phyloP scores from a whole-genome alignment of 2,329 filamentous ascomycete genomes.

The Calonectria leucothoes region DNA sequence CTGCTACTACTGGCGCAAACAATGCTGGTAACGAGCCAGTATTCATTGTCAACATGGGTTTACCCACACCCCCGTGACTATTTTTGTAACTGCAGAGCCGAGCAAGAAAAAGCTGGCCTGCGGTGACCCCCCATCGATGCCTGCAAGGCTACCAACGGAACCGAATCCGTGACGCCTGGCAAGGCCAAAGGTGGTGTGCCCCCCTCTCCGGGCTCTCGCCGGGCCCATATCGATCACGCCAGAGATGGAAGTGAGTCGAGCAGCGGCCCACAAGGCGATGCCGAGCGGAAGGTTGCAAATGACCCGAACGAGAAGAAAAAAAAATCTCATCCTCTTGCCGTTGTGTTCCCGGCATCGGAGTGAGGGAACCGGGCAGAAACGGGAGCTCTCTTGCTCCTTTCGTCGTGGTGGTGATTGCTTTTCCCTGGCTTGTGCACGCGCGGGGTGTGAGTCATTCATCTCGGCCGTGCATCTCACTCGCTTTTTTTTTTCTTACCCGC shows the following conservation, averaged over 20 bases:
- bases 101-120: neutral
- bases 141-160: slow-evolving; percentile 2
- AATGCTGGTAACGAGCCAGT: neutral
- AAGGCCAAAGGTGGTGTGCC: neutral
- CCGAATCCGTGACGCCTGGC: neutral
- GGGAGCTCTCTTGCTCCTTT: slow-evolving; percentile 1
- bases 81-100: slow-evolving; percentile 3
- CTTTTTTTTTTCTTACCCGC: slow-evolving; percentile 4
- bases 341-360: neutral
- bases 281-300: neutral
- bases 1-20: neutral
- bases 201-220: neutral
- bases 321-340: neutral
- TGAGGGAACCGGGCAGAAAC: slow-evolving; percentile 29
- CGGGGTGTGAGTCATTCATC: slow-evolving; percentile 44
- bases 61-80: slow-evolving; percentile 1
- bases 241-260: neutral
- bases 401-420: slow-evolving; percentile 21
- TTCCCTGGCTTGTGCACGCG: slow-evolving; percentile 30
- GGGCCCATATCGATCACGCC: neutral
- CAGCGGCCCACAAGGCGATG: slow-evolving; percentile 2
- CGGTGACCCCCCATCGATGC: neutral
- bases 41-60: neutral
- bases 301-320: neutral
- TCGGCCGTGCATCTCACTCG: slow-evolving; percentile 24